Base-by-base conservation (phyloP, 257 asterid genomes). In the Paraleonurus japonicus region DNA sequence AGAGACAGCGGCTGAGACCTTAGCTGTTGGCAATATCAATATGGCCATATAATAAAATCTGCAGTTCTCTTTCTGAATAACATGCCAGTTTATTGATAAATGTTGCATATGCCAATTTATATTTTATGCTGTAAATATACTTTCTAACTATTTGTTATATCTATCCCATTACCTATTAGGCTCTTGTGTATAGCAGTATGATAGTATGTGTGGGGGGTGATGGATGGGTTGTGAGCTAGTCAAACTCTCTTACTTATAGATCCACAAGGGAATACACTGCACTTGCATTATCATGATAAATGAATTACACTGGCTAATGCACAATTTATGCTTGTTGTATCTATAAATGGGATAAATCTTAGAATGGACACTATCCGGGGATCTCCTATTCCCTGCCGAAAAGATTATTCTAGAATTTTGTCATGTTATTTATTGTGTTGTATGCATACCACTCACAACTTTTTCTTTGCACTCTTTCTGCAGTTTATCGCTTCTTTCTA, bases 401-500 rank as follows among this genome's bases (percentile, higher is more conserved):
- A 16, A 51, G 19, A 41, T 28, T 32, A 16, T 54, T 39, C 48
- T 3, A 65, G 30, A 64, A 53, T 3, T 19, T 58, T 27, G 22
- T 35, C 17, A 45, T 63, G 20, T 28, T 41, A 51, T 63, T 15
- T 76, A 24, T 69, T 47, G 62, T 35, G 77, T 72, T 6, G 12
- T 7, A 41, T 32, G 13, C 55, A 3, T 5, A 53, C 68, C 30
- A 59, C 77, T 75, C 41, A 73, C 63, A 37, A n/a, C 63, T 69
- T 58, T 51, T 47, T 55, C 57, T 75, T 41, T 68, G 69, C 58
- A 47, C 37, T 37, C 55, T 57, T 45, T 50, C 48, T 82, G 92
- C 96, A 92, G 98, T 92, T 92, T 76, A 88, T 86, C 83, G 96
- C 98, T 78, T 88, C 98, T 67, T 89, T 92, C 88, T 92, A 89